Conservation (phyloP, 2,329 filamentous ascomycete genomes). For the Nemania diffusa region DNA sequence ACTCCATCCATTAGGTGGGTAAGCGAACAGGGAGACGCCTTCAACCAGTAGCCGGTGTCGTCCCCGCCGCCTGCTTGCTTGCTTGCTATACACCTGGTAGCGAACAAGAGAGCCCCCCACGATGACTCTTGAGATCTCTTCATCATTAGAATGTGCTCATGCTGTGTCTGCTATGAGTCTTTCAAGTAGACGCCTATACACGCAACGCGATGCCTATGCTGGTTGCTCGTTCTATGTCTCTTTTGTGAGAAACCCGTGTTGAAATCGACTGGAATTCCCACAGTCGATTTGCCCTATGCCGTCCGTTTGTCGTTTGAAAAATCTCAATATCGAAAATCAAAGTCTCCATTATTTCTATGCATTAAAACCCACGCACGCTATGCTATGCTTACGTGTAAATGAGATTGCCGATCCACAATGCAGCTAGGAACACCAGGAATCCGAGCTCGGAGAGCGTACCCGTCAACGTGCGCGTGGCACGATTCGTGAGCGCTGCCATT, state of each 20-base stretch:
- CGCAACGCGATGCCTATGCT: slow-evolving; percentile 30
- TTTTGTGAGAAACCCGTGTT: slow-evolving; percentile 35
- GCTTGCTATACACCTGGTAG: slow-evolving; percentile 20
- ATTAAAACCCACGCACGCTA: slow-evolving; percentile 37
- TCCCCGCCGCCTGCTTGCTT: background rate
- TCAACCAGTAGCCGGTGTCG: background rate
- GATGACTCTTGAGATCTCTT: slow-evolving; percentile 24
- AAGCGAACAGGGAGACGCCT: slow-evolving; percentile 11
- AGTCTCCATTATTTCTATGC: slow-evolving; percentile 39
- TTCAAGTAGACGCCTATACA: slow-evolving; percentile 30
- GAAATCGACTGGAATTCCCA: slow-evolving; percentile 40
- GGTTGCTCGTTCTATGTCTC: slow-evolving; percentile 37
- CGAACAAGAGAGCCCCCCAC: slow-evolving; percentile 3
- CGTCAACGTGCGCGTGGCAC: slow-evolving; percentile 41
- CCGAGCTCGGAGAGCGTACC: slow-evolving; percentile 32
- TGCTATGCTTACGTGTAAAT: slow-evolving; percentile 40
- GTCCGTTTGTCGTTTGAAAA: slow-evolving; percentile 35
- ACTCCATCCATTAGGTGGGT: slow-evolving; percentile 26
- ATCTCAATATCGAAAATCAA: slow-evolving; percentile 34
- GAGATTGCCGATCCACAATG: slow-evolving; percentile 43
- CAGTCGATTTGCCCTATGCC: slow-evolving; percentile 37
- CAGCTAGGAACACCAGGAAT: slow-evolving; percentile 37
- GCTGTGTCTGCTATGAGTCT: slow-evolving; percentile 33
- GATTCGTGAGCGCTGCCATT: slow-evolving; percentile 40
- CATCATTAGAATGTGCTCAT: slow-evolving; percentile 38